These are phyloP conservation scores for Clonostachys byssicola DNA, from an alignment of 2,329 filamentous ascomycete species.

Conservation along the genomic window DNA sequence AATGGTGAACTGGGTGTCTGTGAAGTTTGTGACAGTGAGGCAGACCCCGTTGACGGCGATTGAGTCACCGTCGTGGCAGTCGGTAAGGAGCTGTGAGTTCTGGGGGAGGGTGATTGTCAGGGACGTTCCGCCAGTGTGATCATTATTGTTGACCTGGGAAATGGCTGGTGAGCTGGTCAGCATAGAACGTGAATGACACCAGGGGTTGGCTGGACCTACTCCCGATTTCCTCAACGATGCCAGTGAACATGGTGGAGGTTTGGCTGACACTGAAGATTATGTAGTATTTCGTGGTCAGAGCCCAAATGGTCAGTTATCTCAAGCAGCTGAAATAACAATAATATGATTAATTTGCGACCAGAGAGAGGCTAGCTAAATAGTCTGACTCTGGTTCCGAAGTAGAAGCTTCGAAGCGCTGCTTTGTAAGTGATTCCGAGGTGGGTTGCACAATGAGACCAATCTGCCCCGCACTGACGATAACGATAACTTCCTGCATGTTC, in stretches of 20 bases:
- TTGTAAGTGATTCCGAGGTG: too few species aligned
- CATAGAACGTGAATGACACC: not conserved
- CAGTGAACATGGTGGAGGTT: constrained; percentile 75
- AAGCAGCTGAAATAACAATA: too few species aligned
- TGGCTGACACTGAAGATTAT: too few species aligned
- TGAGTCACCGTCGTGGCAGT: constrained; percentile 85
- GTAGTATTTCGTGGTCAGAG: too few species aligned
- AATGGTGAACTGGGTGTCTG: constrained; percentile 68
- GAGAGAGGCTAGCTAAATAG: not conserved
- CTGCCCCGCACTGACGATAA: too few species aligned
- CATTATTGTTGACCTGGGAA: constrained; percentile 73
- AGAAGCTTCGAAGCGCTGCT: constrained; percentile 1
- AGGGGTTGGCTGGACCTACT: constrained; percentile 53
- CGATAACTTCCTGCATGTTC: not conserved
- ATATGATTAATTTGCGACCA: too few species aligned
- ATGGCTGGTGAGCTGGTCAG: constrained; percentile 56
- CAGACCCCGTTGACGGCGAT: constrained; percentile 96
- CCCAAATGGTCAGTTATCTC: too few species aligned
- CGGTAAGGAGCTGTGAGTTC: constrained; percentile 69
- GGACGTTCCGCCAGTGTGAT: constrained; percentile 82
- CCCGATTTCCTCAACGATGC: constrained; percentile 88
- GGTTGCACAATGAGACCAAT: too few species aligned
- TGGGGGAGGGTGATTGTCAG: constrained; percentile 74
- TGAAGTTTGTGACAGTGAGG: constrained; percentile 72
- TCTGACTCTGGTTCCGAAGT: not conserved